A percentile compares a stretch with the other conserved stretches of the same genome.
Evolutionary conservation across 2,329 filamentous ascomycete species (phyloP).

Genomic region (Aspergillus transmontanensis): DNA sequence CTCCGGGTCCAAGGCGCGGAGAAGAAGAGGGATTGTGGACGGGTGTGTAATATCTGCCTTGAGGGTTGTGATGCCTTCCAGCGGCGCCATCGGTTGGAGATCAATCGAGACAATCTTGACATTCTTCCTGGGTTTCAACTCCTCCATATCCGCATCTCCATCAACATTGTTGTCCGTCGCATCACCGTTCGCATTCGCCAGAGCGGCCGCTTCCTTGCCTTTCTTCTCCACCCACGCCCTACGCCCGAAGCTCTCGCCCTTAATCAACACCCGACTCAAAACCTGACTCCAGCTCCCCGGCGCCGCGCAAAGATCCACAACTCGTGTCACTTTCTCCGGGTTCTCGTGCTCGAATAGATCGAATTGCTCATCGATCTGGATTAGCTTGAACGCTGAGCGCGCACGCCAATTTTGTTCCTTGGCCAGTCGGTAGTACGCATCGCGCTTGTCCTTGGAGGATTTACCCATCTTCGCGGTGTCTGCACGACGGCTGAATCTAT

Average conservation of each 20-base stretch:
- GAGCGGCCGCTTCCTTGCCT: slow-evolving; percentile 54
- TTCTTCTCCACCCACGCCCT: slow-evolving; percentile 86
- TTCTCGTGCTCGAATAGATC: slow-evolving; percentile 73
- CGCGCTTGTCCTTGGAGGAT: slow-evolving; percentile 97
- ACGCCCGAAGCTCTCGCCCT: slow-evolving; percentile 86
- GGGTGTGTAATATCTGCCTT: slow-evolving; percentile 97
- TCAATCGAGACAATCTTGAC: slow-evolving; percentile 97
- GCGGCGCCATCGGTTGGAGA: slow-evolving; percentile 89
- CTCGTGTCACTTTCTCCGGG: slow-evolving; percentile 75
- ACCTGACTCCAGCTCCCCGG: slow-evolving; percentile 98
- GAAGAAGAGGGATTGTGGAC: slow-evolving; percentile 85
- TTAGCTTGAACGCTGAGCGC: slow-evolving; percentile 91
- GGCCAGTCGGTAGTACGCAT: slow-evolving; percentile 94
- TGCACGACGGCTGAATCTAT: not conserved
- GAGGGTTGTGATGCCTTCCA: slow-evolving; percentile 88
- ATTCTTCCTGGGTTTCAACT: slow-evolving; percentile 60
- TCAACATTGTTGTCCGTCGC: slow-evolving; percentile 33
- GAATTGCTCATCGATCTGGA: slow-evolving; percentile 96
- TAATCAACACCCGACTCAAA: slow-evolving; percentile 87
- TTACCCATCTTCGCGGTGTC: slow-evolving; percentile 70
- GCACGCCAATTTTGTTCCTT: slow-evolving; percentile 99
- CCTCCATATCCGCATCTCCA: slow-evolving; percentile 29
- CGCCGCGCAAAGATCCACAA: slow-evolving; percentile 94
- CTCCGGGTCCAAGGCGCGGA: slow-evolving; percentile 79
- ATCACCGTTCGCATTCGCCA: slow-evolving; percentile 21